These are phyloP conservation scores for Daldinia caldariorum DNA, from an alignment of 495 filamentous ascomycete species.

Conservation along the genomic window DNA sequence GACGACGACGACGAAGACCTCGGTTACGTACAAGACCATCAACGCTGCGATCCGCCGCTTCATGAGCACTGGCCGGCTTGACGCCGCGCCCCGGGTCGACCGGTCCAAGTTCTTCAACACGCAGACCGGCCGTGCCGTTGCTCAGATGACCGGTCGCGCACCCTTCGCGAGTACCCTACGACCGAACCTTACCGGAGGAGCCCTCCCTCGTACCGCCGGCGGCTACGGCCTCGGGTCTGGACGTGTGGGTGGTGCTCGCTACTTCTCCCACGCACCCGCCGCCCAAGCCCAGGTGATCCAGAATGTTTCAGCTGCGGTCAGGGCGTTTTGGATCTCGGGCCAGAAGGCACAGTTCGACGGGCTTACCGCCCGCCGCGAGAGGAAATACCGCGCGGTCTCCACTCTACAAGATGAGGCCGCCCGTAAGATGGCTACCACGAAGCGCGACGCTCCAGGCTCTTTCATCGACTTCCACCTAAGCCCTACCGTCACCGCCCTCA, in stretches of 20 bases:
- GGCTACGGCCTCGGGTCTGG: slow-evolving; percentile 80
- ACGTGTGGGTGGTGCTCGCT: slow-evolving; percentile 75
- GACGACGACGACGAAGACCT: slow-evolving; percentile 57
- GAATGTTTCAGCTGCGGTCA: slow-evolving; percentile 89
- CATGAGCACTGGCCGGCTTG: slow-evolving; percentile 62
- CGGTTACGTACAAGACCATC: slow-evolving; percentile 60
- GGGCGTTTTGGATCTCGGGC: slow-evolving; percentile 88
- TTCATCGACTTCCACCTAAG: slow-evolving; percentile 85
- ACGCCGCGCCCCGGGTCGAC: slow-evolving; percentile 62
- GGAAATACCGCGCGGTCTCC: slow-evolving; percentile 76
- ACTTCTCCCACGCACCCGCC: slow-evolving; percentile 89
- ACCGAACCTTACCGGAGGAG: slow-evolving; percentile 91
- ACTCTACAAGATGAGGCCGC: slow-evolving; percentile 74
- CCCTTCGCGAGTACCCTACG: slow-evolving; percentile 92
- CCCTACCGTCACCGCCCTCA: slow-evolving; percentile 87
- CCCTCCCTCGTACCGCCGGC: slow-evolving; percentile 82
- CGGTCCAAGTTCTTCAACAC: slow-evolving; percentile 73
- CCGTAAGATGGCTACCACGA: slow-evolving; percentile 65
- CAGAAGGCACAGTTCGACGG: slow-evolving; percentile 88
- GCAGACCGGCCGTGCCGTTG: slow-evolving; percentile 70
- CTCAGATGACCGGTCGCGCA: slow-evolving; percentile 72
- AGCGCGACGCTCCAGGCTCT: slow-evolving; percentile 72
- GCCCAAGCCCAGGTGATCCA: slow-evolving; percentile 90
- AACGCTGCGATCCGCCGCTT: slow-evolving; percentile 68
- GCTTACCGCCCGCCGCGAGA: slow-evolving; percentile 72